A percentile compares a stretch with the other conserved stretches of the same genome.
These are phyloP conservation scores for Boletus edulis DNA, from an alignment of 768 basidiomycete genomes.

Conservation along the genomic window DNA sequence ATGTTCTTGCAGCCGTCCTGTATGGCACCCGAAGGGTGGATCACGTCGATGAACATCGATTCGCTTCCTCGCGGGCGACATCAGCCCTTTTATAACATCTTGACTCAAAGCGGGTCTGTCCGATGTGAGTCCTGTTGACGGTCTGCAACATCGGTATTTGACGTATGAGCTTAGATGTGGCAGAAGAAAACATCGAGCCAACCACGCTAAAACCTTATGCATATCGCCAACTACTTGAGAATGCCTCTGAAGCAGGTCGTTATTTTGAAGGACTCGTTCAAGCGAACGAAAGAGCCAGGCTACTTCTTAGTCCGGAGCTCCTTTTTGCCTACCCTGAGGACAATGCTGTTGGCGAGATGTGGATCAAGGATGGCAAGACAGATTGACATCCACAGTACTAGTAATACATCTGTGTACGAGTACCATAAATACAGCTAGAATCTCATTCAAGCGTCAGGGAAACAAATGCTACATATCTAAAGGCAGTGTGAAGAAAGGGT, in stretches of 20 bases:
- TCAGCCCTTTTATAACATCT: constrained; percentile 50
- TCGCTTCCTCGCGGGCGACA: constrained; percentile 37
- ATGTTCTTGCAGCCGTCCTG: constrained; percentile 31
- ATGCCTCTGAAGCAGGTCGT: constrained; percentile 28
- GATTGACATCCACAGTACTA: not conserved
- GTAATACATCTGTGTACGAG: not conserved
- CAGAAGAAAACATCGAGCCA: constrained; percentile 35
- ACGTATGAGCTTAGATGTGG: constrained; percentile 29
- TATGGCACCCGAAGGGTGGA: constrained; percentile 42
- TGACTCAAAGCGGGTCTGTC: constrained; percentile 34
- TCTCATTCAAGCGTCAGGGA: not conserved
- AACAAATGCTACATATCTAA: not conserved
- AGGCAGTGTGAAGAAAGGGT: not conserved
- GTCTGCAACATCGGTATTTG: not conserved
- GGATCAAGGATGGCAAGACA: constrained; percentile 29
- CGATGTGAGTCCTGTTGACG: constrained; percentile 33
- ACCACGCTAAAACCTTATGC: constrained; percentile 13
- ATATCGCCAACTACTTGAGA: constrained; percentile 23
- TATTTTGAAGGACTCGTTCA: constrained; percentile 37
- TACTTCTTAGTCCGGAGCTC: constrained; percentile 43
- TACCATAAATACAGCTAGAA: not conserved
- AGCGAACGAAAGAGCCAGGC: constrained; percentile 31
- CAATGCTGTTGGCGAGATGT: constrained; percentile 34
- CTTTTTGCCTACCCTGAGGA: constrained; percentile 48
- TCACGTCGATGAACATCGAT: constrained; percentile 41